Evolutionary conservation across 2,329 filamentous ascomycete genomes (phyloP).

Genomic region (Colletotrichum sp.): DNA sequence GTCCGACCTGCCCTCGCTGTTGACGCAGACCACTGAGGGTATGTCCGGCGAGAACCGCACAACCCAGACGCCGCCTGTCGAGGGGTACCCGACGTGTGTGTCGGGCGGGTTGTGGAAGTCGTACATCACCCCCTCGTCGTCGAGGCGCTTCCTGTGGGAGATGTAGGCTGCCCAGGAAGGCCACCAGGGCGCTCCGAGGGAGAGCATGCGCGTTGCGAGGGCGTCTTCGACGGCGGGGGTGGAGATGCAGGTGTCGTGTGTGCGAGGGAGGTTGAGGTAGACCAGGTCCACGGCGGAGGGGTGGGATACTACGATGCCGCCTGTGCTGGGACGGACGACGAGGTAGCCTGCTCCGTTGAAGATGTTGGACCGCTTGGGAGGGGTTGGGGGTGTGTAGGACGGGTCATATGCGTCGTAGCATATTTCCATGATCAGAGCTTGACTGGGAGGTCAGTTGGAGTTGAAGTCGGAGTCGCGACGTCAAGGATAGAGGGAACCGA

Average conservation of each 20-base stretch:
- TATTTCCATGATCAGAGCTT: background rate
- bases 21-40: background rate
- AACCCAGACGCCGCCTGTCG: background rate
- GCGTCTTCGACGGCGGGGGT: background rate
- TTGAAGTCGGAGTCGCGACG: too few relatives aligned
- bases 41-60: background rate
- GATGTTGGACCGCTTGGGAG: background rate
- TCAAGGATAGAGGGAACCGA: too few relatives aligned
- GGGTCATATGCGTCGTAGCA: background rate
- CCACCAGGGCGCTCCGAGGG: background rate
- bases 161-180: background rate
- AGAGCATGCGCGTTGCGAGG: background rate
- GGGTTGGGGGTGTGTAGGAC: background rate
- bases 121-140: background rate
- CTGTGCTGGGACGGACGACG: background rate
- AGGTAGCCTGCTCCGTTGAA: background rate
- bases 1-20: background rate
- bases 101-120: background rate
- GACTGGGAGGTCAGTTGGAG: accelerated
- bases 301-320: background rate
- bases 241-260: background rate
- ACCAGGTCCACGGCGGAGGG: background rate
- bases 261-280: background rate
- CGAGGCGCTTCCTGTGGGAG: background rate
- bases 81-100: background rate